phyloP scores from a whole-genome alignment of 805 yeast species.

The Ogataea glucozyma region DNA sequence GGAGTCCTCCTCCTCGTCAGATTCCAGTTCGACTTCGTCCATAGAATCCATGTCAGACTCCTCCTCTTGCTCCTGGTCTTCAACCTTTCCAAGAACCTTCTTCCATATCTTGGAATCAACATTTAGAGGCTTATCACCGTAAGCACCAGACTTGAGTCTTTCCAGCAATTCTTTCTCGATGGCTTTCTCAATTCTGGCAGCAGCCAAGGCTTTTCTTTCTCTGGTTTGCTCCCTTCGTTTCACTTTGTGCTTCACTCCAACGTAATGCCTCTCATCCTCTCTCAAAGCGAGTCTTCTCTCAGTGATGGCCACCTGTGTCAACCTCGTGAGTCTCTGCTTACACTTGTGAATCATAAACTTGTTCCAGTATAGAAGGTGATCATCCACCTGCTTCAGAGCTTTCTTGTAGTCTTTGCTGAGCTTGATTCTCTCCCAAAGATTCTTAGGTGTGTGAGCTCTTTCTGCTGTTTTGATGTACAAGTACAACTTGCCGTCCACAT shows the following conservation, averaged over 20 bases:
- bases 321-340: constrained; percentile 91
- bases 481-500: constrained; percentile 74
- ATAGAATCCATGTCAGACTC: constrained; percentile 54
- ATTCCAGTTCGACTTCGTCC: constrained; percentile 44
- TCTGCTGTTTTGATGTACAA: constrained; percentile 96
- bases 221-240: constrained; percentile 91
- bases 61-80: constrained; percentile 50
- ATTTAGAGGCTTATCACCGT: constrained; percentile 96
- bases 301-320: constrained; percentile 93
- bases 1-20: constrained; percentile 54
- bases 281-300: constrained; percentile 90
- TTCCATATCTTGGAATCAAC: constrained; percentile 97
- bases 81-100: constrained; percentile 77
- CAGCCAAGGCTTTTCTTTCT: constrained; percentile 94
- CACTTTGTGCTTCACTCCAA: constrained; percentile 90
- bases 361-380: constrained; percentile 89
- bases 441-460: constrained; percentile 93
- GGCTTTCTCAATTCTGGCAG: constrained; percentile 95
- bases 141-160: constrained; percentile 95
- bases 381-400: constrained; percentile 88
- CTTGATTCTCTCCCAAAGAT: constrained; percentile 92
- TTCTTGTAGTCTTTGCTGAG: constrained; percentile 84
- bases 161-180: constrained; percentile 94
- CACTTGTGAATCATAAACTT: constrained; percentile 88
- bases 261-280: constrained; percentile 93